phyloP scores from a whole-genome alignment of 2,329 filamentous ascomycete genomes.

The Kalaharituber pfeilii region DNA sequence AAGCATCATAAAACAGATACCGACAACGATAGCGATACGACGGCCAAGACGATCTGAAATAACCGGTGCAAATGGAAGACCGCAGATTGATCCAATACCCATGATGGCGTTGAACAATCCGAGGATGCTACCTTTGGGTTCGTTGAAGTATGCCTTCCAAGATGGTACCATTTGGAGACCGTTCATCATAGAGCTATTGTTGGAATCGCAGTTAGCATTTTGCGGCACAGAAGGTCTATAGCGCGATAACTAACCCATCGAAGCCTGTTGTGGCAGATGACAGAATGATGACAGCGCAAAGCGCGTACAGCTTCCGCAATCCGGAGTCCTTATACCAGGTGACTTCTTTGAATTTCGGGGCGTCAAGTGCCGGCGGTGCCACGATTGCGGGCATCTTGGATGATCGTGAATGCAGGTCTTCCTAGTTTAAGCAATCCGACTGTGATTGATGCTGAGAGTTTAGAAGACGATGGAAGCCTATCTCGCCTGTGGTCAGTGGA shows the following conservation, averaged over 20 bases:
- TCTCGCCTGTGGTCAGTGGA: background rate
- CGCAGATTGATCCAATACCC: slow-evolving; percentile 30
- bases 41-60: slow-evolving; percentile 29
- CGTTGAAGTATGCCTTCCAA: slow-evolving; percentile 37
- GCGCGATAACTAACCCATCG: slow-evolving; percentile 30
- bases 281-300: slow-evolving; percentile 26
- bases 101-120: slow-evolving; percentile 32
- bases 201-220: background rate
- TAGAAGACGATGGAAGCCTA: background rate
- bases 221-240: too few relatives aligned
- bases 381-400: background rate
- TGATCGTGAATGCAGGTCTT: background rate
- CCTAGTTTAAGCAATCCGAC: background rate
- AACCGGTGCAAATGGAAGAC: slow-evolving; percentile 26
- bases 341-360: slow-evolving; percentile 8
- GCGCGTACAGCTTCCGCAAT: slow-evolving; percentile 25
- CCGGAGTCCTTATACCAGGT: slow-evolving; percentile 25
- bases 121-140: slow-evolving; percentile 29
- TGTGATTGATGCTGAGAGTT: background rate
- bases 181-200: slow-evolving; percentile 33
- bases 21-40: slow-evolving; percentile 30
- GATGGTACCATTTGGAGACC: slow-evolving; percentile 40
- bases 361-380: background rate
- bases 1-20: slow-evolving; percentile 33
- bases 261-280: slow-evolving; percentile 28